Base-by-base conservation (phyloP, 306 rosid species). In the Geum urbanum region DNA sequence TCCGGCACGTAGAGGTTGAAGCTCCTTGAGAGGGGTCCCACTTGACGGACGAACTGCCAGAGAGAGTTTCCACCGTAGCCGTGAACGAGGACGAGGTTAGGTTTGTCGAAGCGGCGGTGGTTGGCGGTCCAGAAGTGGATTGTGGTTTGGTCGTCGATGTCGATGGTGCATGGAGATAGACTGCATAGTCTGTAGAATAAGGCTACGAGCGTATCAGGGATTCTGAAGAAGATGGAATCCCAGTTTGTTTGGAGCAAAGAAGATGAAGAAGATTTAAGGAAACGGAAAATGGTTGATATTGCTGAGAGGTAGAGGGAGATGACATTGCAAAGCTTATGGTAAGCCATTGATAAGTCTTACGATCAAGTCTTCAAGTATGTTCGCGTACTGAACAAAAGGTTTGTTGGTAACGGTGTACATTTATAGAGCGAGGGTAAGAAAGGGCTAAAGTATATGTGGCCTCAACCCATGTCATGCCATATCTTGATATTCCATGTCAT, bases 21-120 rank as follows among this genome's bases (percentile, higher is more conserved):
- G 37, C 27, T 16, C 49, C 53, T 12, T 0, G 82, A 76, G 7
- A 84, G 45, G 44, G 71, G 18, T 14, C 82, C 44, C 13, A 84
- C 74, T 54, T 81, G 86, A 60, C 39, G 5, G 40, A 47, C 43
- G 54, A 84, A 81, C 27, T 79, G 84, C 82, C 86, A 84, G 20
- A 51, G 24, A 1, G 84, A 74, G 15, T 74, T 76, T 7, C 80
- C 85, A 1, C 82, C 82, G 24, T 73, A 84, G 16, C 86, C 80
- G 47, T 84, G 88, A 37, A 84, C 52, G 15, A 82, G 52, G 19
- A 63, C 64, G 7, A 79, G 50, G 47, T 27, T 64, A 2, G 84
- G 78, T 49, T 69, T 77, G 7, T 79, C 8, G 2, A 22, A 51
- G 7, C 46, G 72, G 9, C 50, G 24, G 20, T 19, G 69, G 8